Conservation (phyloP, 2,329 filamentous ascomycete genomes). For the Exophiala sp. region DNA sequence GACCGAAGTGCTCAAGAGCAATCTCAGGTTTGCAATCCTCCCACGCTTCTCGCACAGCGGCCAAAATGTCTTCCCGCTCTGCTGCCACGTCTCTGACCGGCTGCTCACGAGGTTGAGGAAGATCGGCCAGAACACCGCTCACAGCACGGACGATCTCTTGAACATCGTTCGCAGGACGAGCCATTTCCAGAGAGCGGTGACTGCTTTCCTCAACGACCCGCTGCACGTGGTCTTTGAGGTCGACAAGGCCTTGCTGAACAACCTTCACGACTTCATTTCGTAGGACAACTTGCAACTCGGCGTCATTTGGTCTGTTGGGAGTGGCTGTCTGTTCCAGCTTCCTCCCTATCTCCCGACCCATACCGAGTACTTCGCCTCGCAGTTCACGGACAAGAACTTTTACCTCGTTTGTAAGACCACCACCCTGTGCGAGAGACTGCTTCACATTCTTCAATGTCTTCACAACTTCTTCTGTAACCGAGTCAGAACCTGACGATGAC, state of each 20-base stretch:
- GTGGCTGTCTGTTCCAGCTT: conserved; percentile 69
- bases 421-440: conserved; percentile 82
- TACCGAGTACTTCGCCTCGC: conserved; percentile 86
- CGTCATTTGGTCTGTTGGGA: conserved; percentile 43
- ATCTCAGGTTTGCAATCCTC: conserved; percentile 94
- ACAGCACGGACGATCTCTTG: conserved; percentile 84
- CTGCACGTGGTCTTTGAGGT: conserved; percentile 82
- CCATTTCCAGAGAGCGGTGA: conserved; percentile 60
- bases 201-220: conserved; percentile 72
- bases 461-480: conserved; percentile 71
- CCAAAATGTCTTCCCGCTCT: conserved; percentile 77
- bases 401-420: conserved; percentile 85
- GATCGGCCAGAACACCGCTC: conserved; percentile 65
- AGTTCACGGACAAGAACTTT: conserved; percentile 87
- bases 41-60: conserved; percentile 85
- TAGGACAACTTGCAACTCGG: conserved; percentile 49
- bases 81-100: conserved; percentile 51
- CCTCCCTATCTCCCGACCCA: conserved; percentile 86
- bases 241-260: conserved; percentile 73
- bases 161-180: conserved; percentile 67
- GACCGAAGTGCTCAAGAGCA: conserved; percentile 80
- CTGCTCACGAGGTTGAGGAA: conserved; percentile 57
- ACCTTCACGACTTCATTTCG: conserved; percentile 72
- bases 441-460: conserved; percentile 83
- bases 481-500: conserved; percentile 44